Evolutionary conservation across 148 eudicot species (phyloP).

Genomic region (Linanthus parryae): DNA sequence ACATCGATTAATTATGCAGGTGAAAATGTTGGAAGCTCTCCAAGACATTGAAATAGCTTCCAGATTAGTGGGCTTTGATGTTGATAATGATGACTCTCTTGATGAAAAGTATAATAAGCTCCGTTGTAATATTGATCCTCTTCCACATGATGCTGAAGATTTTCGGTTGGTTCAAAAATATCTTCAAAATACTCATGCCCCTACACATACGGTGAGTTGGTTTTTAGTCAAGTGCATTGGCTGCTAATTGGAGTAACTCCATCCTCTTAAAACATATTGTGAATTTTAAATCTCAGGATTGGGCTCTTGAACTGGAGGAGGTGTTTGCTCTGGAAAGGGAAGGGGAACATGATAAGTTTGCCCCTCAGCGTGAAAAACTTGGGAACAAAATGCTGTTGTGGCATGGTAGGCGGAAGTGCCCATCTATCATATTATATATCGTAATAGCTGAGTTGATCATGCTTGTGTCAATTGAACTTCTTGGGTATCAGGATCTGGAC

Average conservation of each 20-base stretch:
- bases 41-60: slow-evolving; percentile 99
- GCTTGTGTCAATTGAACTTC: neutral
- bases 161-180: slow-evolving; percentile 80
- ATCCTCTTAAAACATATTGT: neutral
- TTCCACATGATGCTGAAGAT: slow-evolving; percentile 76
- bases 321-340: slow-evolving; percentile 80
- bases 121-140: slow-evolving; percentile 68
- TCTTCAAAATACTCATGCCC: slow-evolving; percentile 94
- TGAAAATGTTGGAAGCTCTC: slow-evolving; percentile 99
- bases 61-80: slow-evolving; percentile 90
- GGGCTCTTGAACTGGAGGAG: slow-evolving; percentile 92
- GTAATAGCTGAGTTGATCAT: neutral
- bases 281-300: slow-evolving; percentile 52
- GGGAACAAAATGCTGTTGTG: slow-evolving; percentile 95
- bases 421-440: neutral
- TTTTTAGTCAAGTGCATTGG: neutral
- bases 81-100: slow-evolving; percentile 56
- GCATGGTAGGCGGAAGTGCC: slow-evolving; percentile 59
- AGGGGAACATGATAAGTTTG: slow-evolving; percentile 82
- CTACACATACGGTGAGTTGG: slow-evolving; percentile 83
- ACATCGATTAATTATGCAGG: too few relatives aligned
- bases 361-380: slow-evolving; percentile 72
- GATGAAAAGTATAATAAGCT: slow-evolving; percentile 89
- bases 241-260: neutral
- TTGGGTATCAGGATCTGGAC: neutral